Evolutionary conservation across 2,329 filamentous ascomycete genomes (phyloP), one percentile per base, ranked within the genome.

Genomic region (Purpureocillium lavendulum): DNA sequence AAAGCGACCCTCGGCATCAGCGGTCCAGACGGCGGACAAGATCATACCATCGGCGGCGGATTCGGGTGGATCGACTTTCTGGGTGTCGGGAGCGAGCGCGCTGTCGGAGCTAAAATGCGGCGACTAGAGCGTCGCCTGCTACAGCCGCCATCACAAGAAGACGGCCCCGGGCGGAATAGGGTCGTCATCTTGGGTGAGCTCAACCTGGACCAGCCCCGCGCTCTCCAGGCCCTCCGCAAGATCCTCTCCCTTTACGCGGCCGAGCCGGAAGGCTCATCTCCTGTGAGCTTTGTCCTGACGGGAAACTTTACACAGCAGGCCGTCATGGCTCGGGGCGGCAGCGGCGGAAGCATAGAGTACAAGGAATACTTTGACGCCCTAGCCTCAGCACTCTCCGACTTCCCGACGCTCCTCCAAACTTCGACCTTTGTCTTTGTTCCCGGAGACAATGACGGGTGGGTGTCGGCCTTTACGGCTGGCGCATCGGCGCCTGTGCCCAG

Each of bases 21-120:
- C 40, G 74, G 70, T 13, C 70, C 66, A 2, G 75, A 80, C 16
- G 69, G 71, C n/a, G 71, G 72, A 10, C 63, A 67, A 15, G 73
- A 77, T 43, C 69, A 77, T 45, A 80, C 76, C 30, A 77, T 84
- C 32, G 83, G 82, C 21, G 85, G 85, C 42, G 87, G 86, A 1
- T 96, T 97, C 55, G 92, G 92, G 33, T 98, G 92, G 89, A 88
- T 95, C 39, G 92, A 97, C 59, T 98, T 97, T 55, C 70, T 97
- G 2, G 92, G 90, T 6, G 77, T 92, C 1, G 90, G 90, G 29
- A 94, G 87, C 52, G 87, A 95, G 59, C 82, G 88, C 34, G 88
- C 87, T 7, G 77, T 83, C 1, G 89, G 90, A 0, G 61, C 75
- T 2, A 82, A 84, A 41, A 96, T 97, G 90, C 79, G 86, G 40